Evolutionary conservation across 176 grass and related monocot genomes (phyloP), one percentile per base, ranked within the genome.

Genomic region (Saccharum officinarum): DNA sequence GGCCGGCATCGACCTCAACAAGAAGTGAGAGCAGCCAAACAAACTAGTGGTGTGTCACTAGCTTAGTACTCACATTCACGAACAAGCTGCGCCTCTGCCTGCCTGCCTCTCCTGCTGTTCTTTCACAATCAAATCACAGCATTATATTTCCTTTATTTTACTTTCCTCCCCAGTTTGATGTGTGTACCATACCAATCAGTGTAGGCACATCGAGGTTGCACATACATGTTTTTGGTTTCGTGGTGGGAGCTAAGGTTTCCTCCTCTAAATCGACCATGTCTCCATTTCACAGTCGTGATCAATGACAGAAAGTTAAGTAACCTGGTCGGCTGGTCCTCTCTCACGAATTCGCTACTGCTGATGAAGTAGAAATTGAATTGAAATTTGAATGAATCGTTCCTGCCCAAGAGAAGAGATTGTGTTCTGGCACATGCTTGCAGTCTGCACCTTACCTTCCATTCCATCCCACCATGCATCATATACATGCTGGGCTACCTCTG

Each of bases 1-100:
- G 80, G 95, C 95, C 3, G 92, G 95, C 46, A 88, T 98, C 22
- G 91, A 98, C 82, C 88, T 98, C 47, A 86, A 86, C 78, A 95
- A 90, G 85, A 85, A 93, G 76, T 50, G 84, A 86, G n/a, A 62
- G 22, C 55, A 61, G 57, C 22, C 57, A 61, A 61, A n/a, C 55
- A n/a, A 60, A 8, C 8, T 55, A 55, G 59, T 26, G 59, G n/a
- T 25, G 59, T 12, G 59, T 1, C 59, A 62, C n/a, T 62, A 62
- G 59, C 59, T 62, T 62, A 26, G n/a, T 10, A 23, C 25, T 25
- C 10, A 11, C n/a, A 26, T 26, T 59, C 18, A 55, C 8, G n/a
- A 23, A 23, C 28, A 28, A 3, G 26, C 59, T 40, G 8, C 70
- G 46, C 39, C 1, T 25, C n/a, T 73, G 23, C 2, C 54, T 59